Conservation (phyloP, 306 rosid species). For the Vigna reflexopilosa region DNA sequence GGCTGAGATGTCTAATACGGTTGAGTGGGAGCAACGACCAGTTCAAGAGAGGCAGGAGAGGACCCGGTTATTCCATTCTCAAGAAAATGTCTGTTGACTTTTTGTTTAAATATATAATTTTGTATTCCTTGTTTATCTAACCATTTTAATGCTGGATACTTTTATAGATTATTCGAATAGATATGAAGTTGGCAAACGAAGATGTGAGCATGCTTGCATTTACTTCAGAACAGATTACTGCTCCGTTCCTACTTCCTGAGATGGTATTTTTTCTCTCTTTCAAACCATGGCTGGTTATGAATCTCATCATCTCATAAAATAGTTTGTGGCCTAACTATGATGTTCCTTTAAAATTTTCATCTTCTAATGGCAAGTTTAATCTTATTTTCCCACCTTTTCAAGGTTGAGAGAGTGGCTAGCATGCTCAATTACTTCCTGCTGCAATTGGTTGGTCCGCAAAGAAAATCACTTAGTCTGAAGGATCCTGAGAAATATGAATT, state of each 20-base stretch:
- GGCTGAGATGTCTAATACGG: slow-evolving; percentile 96
- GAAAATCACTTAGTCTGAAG: slow-evolving; percentile 91
- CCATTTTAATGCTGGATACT: slow-evolving; percentile 40
- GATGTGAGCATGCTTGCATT: slow-evolving; percentile 95
- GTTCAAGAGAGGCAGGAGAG: slow-evolving; percentile 99
- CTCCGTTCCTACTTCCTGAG: slow-evolving; percentile 97
- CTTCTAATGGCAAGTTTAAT: slow-evolving; percentile 12
- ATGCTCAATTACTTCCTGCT: slow-evolving; percentile 97
- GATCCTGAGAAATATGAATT: slow-evolving; percentile 98
- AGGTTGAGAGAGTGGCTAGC: slow-evolving; percentile 99
- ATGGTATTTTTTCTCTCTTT: slow-evolving; percentile 64
- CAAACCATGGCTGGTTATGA: slow-evolving; percentile 31
- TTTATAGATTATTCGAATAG: slow-evolving; percentile 86
- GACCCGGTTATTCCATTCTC: slow-evolving; percentile 91
- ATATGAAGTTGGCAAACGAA: slow-evolving; percentile 98
- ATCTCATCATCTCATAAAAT: slow-evolving; percentile 5
- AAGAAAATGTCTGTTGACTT: slow-evolving; percentile 82
- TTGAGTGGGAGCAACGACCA: slow-evolving; percentile 91
- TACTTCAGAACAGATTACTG: slow-evolving; percentile 94
- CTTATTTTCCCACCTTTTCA: slow-evolving; percentile 35
- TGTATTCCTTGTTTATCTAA: slow-evolving; percentile 28
- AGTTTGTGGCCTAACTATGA: slow-evolving; percentile 20
- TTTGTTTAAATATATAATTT: slow-evolving; percentile 27
- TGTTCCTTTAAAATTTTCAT: slow-evolving; percentile 27
- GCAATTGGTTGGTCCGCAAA: slow-evolving; percentile 98